A percentile compares a stretch with the other conserved stretches of the same genome.
These are phyloP conservation scores for Forsythia suspensa DNA, from an alignment of 257 asterid species.

Conservation along the genomic window DNA sequence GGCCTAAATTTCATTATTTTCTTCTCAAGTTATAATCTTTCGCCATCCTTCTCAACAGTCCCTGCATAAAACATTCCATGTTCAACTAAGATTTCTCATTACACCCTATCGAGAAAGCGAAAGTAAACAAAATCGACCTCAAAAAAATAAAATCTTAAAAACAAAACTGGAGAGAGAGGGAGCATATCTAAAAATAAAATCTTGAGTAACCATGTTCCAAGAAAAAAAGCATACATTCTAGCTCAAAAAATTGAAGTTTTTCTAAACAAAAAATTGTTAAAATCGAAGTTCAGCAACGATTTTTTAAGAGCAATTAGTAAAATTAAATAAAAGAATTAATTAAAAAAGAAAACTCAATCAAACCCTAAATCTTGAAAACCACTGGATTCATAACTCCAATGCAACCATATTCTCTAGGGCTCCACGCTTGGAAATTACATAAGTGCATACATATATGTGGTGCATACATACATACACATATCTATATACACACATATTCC, in stretches of 20 bases:
- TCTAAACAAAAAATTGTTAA: neutral
- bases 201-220: neutral
- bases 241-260: neutral
- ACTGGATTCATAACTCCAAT: conserved; percentile 33
- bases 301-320: neutral
- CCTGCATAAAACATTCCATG: conserved; percentile 41
- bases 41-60: conserved; percentile 9
- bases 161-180: neutral
- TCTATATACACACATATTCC: neutral
- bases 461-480: conserved; percentile 6
- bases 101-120: conserved; percentile 1
- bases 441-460: neutral
- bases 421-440: conserved; percentile 19
- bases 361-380: conserved; percentile 37
- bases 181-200: neutral
- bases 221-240: neutral
- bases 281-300: neutral
- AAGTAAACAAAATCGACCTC: neutral
- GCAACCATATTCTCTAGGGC: conserved; percentile 22
- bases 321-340: neutral
- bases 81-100: conserved; percentile 25
- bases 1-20: conserved; percentile 22
- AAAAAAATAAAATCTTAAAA: neutral
- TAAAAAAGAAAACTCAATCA: conserved; percentile 22
- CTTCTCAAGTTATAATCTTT: neutral